Base-by-base conservation (phyloP, 768 basidiomycete species). In the Trametes villosa region DNA sequence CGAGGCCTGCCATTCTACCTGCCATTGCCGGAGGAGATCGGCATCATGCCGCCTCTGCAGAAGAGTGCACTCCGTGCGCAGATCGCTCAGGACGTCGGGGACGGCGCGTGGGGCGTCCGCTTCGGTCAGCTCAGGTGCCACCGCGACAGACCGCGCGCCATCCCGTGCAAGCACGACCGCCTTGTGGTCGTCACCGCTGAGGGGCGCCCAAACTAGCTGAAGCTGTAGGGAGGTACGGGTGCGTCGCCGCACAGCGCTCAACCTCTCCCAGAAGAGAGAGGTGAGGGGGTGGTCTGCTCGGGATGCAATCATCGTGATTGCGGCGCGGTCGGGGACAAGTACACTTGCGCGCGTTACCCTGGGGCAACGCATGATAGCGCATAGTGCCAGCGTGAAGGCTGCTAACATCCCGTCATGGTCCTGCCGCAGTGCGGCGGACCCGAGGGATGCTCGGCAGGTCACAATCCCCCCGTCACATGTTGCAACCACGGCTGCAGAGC, bases 261-360 rank as follows among this genome's bases (percentile, higher is more conserved):
- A 20, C 27, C 31, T 31, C 26, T 53, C 38, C n/a, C 6, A 26
- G 53, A 53, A 53, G 40, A 53, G 53, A 11, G n/a, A 6, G 40
- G n/a, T 27, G 40, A 53, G 53, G 4, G 53, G 53, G 27, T 42
- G 38, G 41, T 42, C 36, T 12, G 34, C 22, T 20, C 40, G 53
- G 29, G 53, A 50, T 18, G 31, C 9, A 7, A 50, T 8, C 30
- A 34, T 30, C 24, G 13, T 5, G 38, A 53, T 42, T n/a, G 53
- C 53, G 27, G 41, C 29, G 53, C 53, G 41, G 53, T 42, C 38
- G n/a, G 53, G 53, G 40, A 53, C 41, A 29, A 53, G 40, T 27
- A 53, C 18, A 26, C 53, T 42, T 24, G 53, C 53, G 40, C 40
- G 41, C 17, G 29, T 53, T 7, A 42, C 40, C 53, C 53, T 24